These are phyloP conservation scores for Ophiostoma perfectum DNA, from an alignment of 2,329 filamentous ascomycete species.

Conservation along the genomic window DNA sequence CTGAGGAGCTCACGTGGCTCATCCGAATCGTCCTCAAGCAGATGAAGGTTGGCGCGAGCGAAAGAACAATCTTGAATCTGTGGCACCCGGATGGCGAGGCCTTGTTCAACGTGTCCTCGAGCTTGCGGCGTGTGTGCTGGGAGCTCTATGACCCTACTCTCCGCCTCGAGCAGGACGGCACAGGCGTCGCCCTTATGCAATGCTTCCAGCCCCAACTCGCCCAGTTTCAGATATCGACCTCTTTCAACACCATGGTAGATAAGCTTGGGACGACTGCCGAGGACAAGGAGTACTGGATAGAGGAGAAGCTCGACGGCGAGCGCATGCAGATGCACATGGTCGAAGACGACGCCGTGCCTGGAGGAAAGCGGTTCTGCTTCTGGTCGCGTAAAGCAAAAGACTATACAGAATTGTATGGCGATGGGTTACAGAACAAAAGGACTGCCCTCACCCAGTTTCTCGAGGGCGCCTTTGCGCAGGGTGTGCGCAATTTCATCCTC, in stretches of 20 bases:
- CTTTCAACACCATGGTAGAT: constrained; percentile 71
- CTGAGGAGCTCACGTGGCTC: constrained; percentile 89
- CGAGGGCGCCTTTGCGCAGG: constrained; percentile 66
- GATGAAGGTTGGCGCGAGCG: constrained; percentile 69
- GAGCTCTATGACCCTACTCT: constrained; percentile 71
- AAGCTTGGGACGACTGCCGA: constrained; percentile 61
- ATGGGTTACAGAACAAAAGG: constrained; percentile 65
- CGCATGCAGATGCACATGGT: constrained; percentile 94
- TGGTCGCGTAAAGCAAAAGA: constrained; percentile 97
- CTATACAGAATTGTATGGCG: constrained; percentile 90
- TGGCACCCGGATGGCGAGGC: constrained; percentile 75
- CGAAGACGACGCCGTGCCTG: constrained; percentile 60
- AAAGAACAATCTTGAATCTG: constrained; percentile 78
- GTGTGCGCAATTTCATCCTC: constrained; percentile 80
- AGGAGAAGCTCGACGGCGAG: constrained; percentile 96
- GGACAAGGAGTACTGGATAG: constrained; percentile 84
- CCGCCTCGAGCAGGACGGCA: constrained; percentile 68
- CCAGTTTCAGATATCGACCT: constrained; percentile 76
- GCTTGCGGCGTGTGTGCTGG: constrained; percentile 87
- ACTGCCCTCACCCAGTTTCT: constrained; percentile 77
- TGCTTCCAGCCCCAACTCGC: constrained; percentile 96
- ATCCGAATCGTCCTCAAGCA: constrained; percentile 86
- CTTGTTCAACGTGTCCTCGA: constrained; percentile 86
- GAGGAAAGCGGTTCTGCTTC: constrained; percentile 72
- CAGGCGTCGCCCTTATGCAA: constrained; percentile 76